These are phyloP conservation scores for Yarrowia galli DNA, from an alignment of 1,139 yeast species.

Conservation along the genomic window DNA sequence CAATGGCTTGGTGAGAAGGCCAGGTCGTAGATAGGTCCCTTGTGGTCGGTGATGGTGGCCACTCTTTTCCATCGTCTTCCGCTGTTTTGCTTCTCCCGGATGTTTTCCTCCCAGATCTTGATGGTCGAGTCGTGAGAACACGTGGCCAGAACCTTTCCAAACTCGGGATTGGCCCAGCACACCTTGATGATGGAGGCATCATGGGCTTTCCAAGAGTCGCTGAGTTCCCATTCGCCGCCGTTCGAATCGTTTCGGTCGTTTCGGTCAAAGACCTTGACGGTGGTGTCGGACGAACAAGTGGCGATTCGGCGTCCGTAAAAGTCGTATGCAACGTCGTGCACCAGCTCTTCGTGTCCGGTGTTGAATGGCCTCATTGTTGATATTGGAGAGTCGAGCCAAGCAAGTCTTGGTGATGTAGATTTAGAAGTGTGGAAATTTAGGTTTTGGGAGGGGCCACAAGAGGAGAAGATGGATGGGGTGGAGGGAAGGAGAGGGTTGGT, in stretches of 20 bases:
- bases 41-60: slow-evolving; percentile 80
- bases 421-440: not conserved
- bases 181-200: slow-evolving; percentile 84
- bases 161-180: slow-evolving; percentile 95
- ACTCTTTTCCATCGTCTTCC: slow-evolving; percentile 84
- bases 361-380: slow-evolving; percentile 66
- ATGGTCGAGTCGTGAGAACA: slow-evolving; percentile 91
- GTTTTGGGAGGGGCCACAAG: not conserved
- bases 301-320: slow-evolving; percentile 90
- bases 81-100: slow-evolving; percentile 73
- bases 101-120: slow-evolving; percentile 89
- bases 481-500: not conserved
- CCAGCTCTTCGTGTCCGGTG: slow-evolving; percentile 89
- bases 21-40: slow-evolving; percentile 89
- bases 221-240: slow-evolving; percentile 71
- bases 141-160: slow-evolving; percentile 83
- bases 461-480: not conserved
- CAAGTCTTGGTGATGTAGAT: slow-evolving; percentile 7
- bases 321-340: slow-evolving; percentile 82
- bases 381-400: not conserved
- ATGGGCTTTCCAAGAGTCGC: slow-evolving; percentile 95
- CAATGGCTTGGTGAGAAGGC: slow-evolving; percentile 87
- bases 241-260: slow-evolving; percentile 61
- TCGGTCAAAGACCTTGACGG: slow-evolving; percentile 80
- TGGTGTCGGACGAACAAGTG: slow-evolving; percentile 92